phyloP scores from a whole-genome alignment of 2,329 filamentous ascomycete species.

The Claviceps citrina region DNA sequence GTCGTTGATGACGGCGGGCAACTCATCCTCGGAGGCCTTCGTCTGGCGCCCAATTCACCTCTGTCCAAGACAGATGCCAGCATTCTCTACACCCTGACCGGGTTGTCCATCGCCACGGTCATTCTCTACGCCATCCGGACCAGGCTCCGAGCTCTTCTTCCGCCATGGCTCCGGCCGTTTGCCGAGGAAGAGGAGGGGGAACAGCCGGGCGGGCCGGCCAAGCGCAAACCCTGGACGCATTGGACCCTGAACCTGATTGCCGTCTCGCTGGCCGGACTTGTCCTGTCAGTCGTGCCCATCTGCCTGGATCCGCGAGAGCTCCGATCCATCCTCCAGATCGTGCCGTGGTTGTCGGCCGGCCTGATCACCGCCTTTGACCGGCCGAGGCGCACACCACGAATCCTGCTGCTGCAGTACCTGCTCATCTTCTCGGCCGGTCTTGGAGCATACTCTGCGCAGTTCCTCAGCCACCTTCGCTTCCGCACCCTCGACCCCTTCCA shows the following conservation, averaged over 20 bases:
- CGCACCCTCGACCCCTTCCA: conserved; percentile 11
- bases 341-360: conserved; percentile 24
- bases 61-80: conserved; percentile 5
- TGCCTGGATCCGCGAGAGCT: conserved; percentile 15
- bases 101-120: conserved; percentile 15
- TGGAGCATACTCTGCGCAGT: conserved; percentile 16
- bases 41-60: neutral
- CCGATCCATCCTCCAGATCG: conserved; percentile 18
- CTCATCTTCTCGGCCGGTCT: conserved; percentile 19
- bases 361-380: conserved; percentile 23
- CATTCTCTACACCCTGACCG: conserved; percentile 11
- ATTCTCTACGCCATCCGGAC: conserved; percentile 16
- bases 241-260: conserved; percentile 23
- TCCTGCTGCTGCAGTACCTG: conserved; percentile 24
- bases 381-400: conserved; percentile 26
- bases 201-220: conserved; percentile 10
- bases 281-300: conserved; percentile 17
- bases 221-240: conserved; percentile 20
- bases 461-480: conserved; percentile 14
- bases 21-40: neutral
- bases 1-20: neutral
- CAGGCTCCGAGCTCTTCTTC: conserved; percentile 16
- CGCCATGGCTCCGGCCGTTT: conserved; percentile 28
- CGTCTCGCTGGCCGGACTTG: conserved; percentile 20
- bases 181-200: conserved; percentile 24